These are phyloP conservation scores for Scheffersomyces lignicola DNA, from an alignment of 1,139 yeast species.

Conservation along the genomic window DNA sequence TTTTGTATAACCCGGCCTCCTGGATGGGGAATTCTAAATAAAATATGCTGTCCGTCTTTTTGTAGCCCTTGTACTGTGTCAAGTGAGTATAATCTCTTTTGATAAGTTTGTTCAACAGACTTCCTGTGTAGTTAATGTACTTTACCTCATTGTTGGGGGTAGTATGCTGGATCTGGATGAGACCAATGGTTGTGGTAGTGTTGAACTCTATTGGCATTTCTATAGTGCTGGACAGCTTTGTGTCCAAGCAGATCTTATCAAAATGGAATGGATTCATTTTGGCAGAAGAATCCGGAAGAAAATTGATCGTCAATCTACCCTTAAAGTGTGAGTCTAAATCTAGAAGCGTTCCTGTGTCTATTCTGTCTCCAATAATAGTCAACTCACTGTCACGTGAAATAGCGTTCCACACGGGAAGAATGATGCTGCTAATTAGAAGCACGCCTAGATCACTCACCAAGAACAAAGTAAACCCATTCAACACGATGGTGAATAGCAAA, in stretches of 20 bases:
- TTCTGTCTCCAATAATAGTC: conserved; percentile 62
- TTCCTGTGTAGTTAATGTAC: conserved; percentile 54
- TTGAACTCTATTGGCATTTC: conserved; percentile 78
- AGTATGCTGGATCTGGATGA: conserved; percentile 62
- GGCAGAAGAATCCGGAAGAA: conserved; percentile 90
- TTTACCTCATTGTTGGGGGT: conserved; percentile 54
- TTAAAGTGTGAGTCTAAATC: conserved; percentile 75
- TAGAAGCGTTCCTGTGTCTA: conserved; percentile 40
- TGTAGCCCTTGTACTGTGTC: conserved; percentile 19
- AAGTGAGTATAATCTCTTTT: conserved; percentile 44
- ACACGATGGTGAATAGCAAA: conserved; percentile 36
- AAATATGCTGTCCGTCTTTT: conserved; percentile 33
- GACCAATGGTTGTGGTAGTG: conserved; percentile 72
- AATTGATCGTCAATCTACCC: conserved; percentile 83
- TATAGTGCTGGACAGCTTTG: conserved; percentile 17
- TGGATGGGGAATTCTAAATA: conserved; percentile 59
- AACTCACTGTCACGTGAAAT: conserved; percentile 57
- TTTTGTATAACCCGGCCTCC: conserved; percentile 72
- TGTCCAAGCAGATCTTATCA: conserved; percentile 58
- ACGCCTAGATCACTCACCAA: conserved; percentile 40
- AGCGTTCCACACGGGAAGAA: conserved; percentile 48
- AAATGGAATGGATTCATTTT: conserved; percentile 73
- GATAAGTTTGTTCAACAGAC: conserved; percentile 50
- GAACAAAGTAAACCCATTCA: conserved; percentile 41
- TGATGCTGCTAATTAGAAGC: conserved; percentile 33